Base-by-base conservation (phyloP, 2,329 filamentous ascomycete species). In the Colletotrichum sidae region DNA sequence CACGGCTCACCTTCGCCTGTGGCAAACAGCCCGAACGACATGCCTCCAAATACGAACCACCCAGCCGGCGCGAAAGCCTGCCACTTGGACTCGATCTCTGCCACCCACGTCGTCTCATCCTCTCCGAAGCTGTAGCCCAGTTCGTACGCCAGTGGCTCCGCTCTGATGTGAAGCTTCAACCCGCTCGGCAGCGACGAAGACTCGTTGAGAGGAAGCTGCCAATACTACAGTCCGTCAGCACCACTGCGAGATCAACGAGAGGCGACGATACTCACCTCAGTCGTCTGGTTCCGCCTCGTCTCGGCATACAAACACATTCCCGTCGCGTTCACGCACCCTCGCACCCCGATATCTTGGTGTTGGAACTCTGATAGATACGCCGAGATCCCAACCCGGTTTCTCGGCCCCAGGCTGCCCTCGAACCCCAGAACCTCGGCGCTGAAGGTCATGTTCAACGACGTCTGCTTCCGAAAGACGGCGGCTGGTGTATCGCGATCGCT, bases 391-490 rank as follows among this genome's bases (percentile, higher is more conserved):
- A 74, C 62, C 9, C 69, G 67, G 35, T 74, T 70, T 5, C 62
- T 57, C 2, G 63, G 59, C 1, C 68, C 68, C 2, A 73, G 53
- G 1, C 52, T 49, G 10, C 67, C 65, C 11, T 66, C 44, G 5
- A 63, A 69, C 0, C 55, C 55, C 2, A 68, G 37, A 9, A 71
- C n/a, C 8, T 68, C 69, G 9, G 71, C 71, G 2, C 70, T 60
- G 25, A 72, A 74, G 0, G 70, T 73, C 70, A 75, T 74, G 55
- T 75, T 75, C 17, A 73, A 39, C 4, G 71, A 73, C 50, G 60
- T 72, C 49, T 75, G 72, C 59, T 75, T 75, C 4, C 72, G 66
- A 13, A 75, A 55, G 2, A 75, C 25, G 11, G 72, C 73, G 6
- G 71, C 69, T 0, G 73, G 73, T 1, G 69, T 72, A 15, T 75